Conservation (phyloP, 2,329 filamentous ascomycete species). For the Monosporascus cannonballus region DNA sequence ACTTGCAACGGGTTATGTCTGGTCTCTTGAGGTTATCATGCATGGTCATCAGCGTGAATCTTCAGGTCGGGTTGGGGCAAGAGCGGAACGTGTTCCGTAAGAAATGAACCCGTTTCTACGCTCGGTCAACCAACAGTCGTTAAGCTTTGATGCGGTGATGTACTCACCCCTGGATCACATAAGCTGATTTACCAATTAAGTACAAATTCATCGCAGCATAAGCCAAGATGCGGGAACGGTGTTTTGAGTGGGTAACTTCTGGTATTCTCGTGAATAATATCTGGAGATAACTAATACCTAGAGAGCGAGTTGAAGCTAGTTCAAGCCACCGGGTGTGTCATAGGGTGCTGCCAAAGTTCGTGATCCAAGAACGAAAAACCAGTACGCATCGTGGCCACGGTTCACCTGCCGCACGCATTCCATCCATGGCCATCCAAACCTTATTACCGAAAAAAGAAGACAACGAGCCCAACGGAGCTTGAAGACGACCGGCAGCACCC, state of each 20-base stretch:
- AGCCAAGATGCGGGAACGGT: not conserved
- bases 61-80: no score
- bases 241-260: conserved; percentile 59
- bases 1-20: no score
- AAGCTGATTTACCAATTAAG: no score
- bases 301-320: conserved; percentile 53
- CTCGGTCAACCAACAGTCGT: no score
- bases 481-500: conserved; percentile 18
- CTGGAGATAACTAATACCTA: conserved; percentile 53
- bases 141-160: no score
- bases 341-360: conserved; percentile 24
- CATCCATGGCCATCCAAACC: conserved; percentile 17
- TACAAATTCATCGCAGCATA: not conserved
- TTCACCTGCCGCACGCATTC: conserved; percentile 9
- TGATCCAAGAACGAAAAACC: conserved; percentile 18
- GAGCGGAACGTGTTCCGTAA: no score
- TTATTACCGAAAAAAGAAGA: conserved; percentile 24
- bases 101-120: no score
- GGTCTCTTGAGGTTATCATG: no score
- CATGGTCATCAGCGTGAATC: no score
- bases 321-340: conserved; percentile 21
- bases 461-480: conserved; percentile 17
- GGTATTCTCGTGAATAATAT: conserved; percentile 45
- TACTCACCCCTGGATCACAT: not conserved
- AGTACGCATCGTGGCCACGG: conserved; percentile 10